Base-by-base conservation (phyloP, 768 basidiomycete species). In the Candolleomyces aberdarensis region DNA sequence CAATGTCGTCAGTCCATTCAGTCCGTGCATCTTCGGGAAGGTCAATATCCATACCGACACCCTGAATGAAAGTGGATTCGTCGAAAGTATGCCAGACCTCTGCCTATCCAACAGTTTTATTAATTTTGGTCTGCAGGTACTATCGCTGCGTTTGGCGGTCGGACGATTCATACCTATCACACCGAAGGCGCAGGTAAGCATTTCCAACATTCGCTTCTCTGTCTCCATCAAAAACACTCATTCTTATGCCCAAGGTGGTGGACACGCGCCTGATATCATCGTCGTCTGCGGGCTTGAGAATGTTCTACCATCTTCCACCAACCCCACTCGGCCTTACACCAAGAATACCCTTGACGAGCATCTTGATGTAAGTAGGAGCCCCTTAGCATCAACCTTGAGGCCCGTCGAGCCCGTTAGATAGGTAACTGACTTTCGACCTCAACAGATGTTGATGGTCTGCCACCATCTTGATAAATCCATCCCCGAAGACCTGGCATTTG, bases 401-500 rank as follows among this genome's bases (percentile, higher is more conserved):
- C 36, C 36, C 36, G 36, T 36, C 11, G 36, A 26, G 26, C 26
- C 26, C 26, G 26, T 26, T 26, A 26, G 26, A 36, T 36, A 5
- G 36, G 36, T 36, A 36, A 36, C 36, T 36, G 36, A 36, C 36
- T 46, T 31, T 14, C n/a, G 56, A 59, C 40, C 47, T 54, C 54
- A n/a, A 51, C 14, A 97, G 96, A 99, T 98, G 97, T 80, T 98
- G 22, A 98, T 98, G 94, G 95, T 98, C n/a, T 97, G 95, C 72
- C 96, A 99, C 72, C 96, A 99, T 73, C 84, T 99, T 59, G 94
- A 97, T 76, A 85, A 80, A 65, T 83, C 81, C n/a, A 94, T 96
- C 65, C 84, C 90, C 1, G 97, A 99, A 76, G 97, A 99, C 66
- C 80, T 98, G 46, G 85, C 91, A 1, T 99, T 99, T 67, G 96